Base-by-base conservation (phyloP, 1,284 basidiomycete genomes). In the Tilletia indica region DNA sequence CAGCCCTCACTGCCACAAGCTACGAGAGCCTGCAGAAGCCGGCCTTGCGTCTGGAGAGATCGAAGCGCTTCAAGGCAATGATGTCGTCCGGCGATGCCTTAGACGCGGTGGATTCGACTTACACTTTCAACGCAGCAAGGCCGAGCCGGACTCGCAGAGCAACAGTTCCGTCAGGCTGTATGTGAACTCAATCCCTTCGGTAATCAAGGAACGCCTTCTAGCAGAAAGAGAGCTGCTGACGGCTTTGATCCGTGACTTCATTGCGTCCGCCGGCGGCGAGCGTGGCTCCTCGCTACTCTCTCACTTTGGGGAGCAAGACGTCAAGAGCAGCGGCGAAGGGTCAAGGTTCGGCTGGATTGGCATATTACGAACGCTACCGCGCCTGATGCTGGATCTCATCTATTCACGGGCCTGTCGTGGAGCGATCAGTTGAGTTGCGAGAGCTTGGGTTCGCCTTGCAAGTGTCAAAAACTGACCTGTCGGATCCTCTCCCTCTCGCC, bases 301-400 rank as follows among this genome's bases (percentile, higher is more conserved):
- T 21, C 56, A 58, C 56, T 58, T 21, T 25, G 34, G 25, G 21
- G 56, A 58, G 21, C 56, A n/a, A 45, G 14, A 14, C 42, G 16
- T 12, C 25, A 25, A 31, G 12, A 5, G 34, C 3, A 14, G 21
- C 12, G 12, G 12, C 21, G 56, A 58, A 34, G 56, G 34, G 21
- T 58, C 56, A 25, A 31, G 16, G 36, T 8, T 38, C 19, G 3
- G 36, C 36, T 64, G 61, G 61, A 8, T 8, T 39, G 61, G 61
- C 34, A 38, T 64, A 3, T 34, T 64, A 6, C 61, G 61, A 34
- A 64, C 61, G 36, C 38, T 67, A 34, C 36, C 36, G 9, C 11
- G 63, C 69, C 71, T 3, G 67, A 71, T 25, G 54, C 45, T 12
- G 72, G 73, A 2, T 42, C 71, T 3, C 48, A 74, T 39, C 75